Evolutionary conservation across 2,329 filamentous ascomycete genomes (phyloP).

Genomic region (Stachybotrys chartarum): DNA sequence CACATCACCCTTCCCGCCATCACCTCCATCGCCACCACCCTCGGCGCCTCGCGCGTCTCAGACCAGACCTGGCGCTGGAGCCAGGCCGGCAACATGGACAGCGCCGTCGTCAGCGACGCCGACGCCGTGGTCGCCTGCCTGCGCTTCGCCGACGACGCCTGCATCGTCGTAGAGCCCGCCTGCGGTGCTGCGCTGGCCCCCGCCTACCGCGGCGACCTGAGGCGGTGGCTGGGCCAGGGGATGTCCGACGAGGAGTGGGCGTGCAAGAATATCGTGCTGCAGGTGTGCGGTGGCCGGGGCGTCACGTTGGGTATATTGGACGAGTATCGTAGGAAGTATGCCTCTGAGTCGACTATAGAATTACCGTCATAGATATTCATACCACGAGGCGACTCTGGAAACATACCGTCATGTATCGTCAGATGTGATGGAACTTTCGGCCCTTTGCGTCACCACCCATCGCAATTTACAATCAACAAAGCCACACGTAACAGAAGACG

Average conservation of each 20-base stretch:
- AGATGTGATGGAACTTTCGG: too few species aligned
- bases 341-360: conserved; percentile 12
- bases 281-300: conserved; percentile 76
- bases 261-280: conserved; percentile 68
- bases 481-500: too few species aligned
- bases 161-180: conserved; percentile 73
- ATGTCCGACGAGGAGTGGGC: conserved; percentile 50
- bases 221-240: conserved; percentile 48
- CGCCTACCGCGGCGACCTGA: conserved; percentile 57
- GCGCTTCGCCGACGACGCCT: conserved; percentile 73
- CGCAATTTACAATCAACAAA: too few species aligned
- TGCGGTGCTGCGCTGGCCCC: conserved; percentile 75
- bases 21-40: conserved; percentile 65
- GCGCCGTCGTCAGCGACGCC: conserved; percentile 36
- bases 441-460: too few species aligned
- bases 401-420: too few species aligned
- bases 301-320: conserved; percentile 55
- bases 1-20: conserved; percentile 63
- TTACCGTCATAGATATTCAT: too few species aligned
- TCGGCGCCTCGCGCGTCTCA: conserved; percentile 69
- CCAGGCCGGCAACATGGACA: conserved; percentile 29
- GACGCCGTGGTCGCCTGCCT: conserved; percentile 75
- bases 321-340: conserved; percentile 45
- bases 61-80: conserved; percentile 61
- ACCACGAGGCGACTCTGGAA: too few species aligned